These are phyloP conservation scores for Flueggea neowawraea DNA, from an alignment of 441 rosid genomes.

Conservation along the genomic window DNA sequence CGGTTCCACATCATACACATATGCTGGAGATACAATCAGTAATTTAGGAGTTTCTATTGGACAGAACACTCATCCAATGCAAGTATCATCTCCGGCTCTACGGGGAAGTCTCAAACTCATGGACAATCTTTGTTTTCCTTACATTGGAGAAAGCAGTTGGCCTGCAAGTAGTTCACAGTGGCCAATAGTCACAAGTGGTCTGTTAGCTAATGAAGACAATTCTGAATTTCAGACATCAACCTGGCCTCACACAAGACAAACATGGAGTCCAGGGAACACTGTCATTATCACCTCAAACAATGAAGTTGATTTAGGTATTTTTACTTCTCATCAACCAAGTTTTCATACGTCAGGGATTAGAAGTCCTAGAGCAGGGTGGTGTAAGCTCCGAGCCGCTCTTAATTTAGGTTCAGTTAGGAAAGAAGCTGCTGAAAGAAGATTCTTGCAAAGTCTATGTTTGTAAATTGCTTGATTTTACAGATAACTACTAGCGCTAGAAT, in stretches of 20 bases:
- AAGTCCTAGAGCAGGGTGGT: conserved; percentile 55
- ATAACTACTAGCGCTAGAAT: no score
- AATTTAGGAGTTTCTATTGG: conserved; percentile 9
- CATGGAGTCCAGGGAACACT: conserved; percentile 21
- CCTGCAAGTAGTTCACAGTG: conserved; percentile 9
- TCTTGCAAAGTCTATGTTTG: conserved; percentile 21
- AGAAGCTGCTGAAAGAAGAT: conserved; percentile 30
- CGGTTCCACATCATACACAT: conserved; percentile 22
- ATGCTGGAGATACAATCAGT: conserved; percentile 4
- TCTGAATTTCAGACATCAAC: conserved; percentile 17
- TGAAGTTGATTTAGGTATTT: conserved; percentile 14
- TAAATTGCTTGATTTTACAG: no score
- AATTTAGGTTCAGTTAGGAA: conserved; percentile 24
- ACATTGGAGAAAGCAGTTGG: conserved; percentile 18
- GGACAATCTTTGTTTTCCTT: conserved; percentile 7
- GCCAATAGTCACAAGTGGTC: conserved; percentile 2
- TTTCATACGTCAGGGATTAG: conserved; percentile 20
- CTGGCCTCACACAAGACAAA: conserved; percentile 14
- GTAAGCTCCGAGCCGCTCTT: conserved; percentile 58
- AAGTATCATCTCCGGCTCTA: conserved; percentile 3
- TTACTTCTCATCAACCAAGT: conserved; percentile 23
- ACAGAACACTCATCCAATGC: conserved; percentile 9
- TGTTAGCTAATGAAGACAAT: conserved; percentile 8
- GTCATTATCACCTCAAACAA: conserved; percentile 9
- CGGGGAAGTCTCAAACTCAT: conserved; percentile 36